phyloP scores from a whole-genome alignment of 495 filamentous ascomycete species.

The Aspergillus steynii region DNA sequence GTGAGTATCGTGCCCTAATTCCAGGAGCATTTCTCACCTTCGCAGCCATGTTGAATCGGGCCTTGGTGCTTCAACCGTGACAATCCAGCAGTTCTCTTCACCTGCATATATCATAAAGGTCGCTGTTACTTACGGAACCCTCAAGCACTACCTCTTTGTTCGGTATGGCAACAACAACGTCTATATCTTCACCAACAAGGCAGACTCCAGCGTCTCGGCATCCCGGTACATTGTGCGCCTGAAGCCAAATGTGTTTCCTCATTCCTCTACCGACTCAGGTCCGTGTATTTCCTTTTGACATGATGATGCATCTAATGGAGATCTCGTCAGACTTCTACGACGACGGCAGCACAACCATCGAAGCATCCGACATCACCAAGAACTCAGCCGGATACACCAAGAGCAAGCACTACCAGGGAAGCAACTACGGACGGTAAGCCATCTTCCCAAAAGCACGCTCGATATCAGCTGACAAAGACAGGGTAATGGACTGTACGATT shows the following conservation, averaged over 20 bases:
- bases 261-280: background rate
- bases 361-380: conserved; percentile 2
- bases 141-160: conserved; percentile 10
- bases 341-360: conserved; percentile 3
- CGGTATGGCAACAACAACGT: conserved; percentile 9
- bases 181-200: conserved; percentile 8
- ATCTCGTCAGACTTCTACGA: background rate
- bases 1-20: background rate
- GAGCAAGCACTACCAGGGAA: conserved; percentile 10
- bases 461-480: background rate
- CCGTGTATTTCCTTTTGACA: background rate
- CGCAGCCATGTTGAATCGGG: conserved; percentile 7
- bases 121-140: background rate
- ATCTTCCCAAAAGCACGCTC: background rate
- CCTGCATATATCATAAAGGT: conserved; percentile 7
- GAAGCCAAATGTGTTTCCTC: conserved; percentile 4
- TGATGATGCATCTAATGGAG: background rate
- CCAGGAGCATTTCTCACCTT: background rate
- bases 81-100: conserved; percentile 6
- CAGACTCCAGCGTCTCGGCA: conserved; percentile 1
- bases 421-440: conserved; percentile 12
- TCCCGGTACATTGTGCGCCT: conserved; percentile 7
- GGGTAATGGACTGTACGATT: conserved; percentile 1
- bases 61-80: conserved; percentile 8
- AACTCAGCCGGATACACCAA: conserved; percentile 8